These are phyloP conservation scores for Thymus mandschuricus DNA, from an alignment of 257 asterid genomes.

Conservation along the genomic window DNA sequence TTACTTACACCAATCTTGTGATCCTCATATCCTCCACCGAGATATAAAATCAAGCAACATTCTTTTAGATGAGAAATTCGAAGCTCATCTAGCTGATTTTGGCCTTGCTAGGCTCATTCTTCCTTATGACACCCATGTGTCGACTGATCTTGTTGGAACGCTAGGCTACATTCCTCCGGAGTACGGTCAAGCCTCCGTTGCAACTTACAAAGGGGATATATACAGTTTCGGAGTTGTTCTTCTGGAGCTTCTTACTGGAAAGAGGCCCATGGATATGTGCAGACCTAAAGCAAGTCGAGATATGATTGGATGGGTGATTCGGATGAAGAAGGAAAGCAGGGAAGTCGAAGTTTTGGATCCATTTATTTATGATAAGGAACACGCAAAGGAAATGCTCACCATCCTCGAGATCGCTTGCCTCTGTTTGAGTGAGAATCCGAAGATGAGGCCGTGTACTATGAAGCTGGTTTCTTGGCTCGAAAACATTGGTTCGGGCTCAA, in stretches of 20 bases:
- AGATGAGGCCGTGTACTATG: slow-evolving; percentile 62
- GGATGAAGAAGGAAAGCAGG: slow-evolving; percentile 57
- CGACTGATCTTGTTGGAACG: slow-evolving; percentile 87
- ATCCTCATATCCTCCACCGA: slow-evolving; percentile 77
- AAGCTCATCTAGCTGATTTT: slow-evolving; percentile 82
- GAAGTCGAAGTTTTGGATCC: slow-evolving; percentile 73
- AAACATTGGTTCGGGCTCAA: slow-evolving; percentile 41
- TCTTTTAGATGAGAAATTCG: slow-evolving; percentile 62
- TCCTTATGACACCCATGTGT: slow-evolving; percentile 80
- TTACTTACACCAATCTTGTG: slow-evolving; percentile 75
- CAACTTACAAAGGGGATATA: slow-evolving; percentile 81
- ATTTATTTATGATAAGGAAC: slow-evolving; percentile 52
- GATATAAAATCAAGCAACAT: slow-evolving; percentile 87
- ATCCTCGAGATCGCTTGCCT: slow-evolving; percentile 72
- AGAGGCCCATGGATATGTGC: slow-evolving; percentile 86
- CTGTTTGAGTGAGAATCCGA: slow-evolving; percentile 71
- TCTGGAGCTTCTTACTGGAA: slow-evolving; percentile 86
- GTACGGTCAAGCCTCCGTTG: slow-evolving; percentile 76
- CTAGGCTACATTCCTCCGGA: slow-evolving; percentile 96
- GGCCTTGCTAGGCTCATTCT: slow-evolving; percentile 83
- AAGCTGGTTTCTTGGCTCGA: slow-evolving; percentile 75
- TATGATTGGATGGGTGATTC: slow-evolving; percentile 67
- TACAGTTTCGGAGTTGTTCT: slow-evolving; percentile 93
- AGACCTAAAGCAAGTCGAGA: slow-evolving; percentile 65
- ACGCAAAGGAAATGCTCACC: slow-evolving; percentile 50